These are phyloP conservation scores for Tilletiaria anomala DNA, from an alignment of 1,284 basidiomycete species.

Conservation along the genomic window DNA sequence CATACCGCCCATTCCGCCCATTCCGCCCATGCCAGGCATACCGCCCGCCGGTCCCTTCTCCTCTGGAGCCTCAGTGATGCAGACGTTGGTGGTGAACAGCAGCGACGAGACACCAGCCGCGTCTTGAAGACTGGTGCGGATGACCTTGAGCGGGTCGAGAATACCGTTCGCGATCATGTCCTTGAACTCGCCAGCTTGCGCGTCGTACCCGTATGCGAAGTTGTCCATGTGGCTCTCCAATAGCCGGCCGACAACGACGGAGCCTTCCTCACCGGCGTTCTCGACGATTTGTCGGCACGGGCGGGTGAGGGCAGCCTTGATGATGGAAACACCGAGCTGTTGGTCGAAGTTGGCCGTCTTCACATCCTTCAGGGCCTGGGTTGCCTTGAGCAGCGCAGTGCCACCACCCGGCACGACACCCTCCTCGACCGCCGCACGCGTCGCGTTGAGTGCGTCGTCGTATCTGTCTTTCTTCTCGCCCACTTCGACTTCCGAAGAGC, in stretches of 20 bases:
- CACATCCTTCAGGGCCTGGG: constrained; percentile 62
- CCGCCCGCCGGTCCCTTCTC: constrained; percentile 53
- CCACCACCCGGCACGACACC: constrained; percentile 86
- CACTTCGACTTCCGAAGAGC: constrained; percentile 85
- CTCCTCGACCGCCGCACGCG: constrained; percentile 92
- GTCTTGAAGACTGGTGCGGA: constrained; percentile 31
- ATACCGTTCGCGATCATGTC: constrained; percentile 92
- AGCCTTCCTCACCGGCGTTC: constrained; percentile 89
- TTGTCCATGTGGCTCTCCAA: constrained; percentile 32
- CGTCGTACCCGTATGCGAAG: constrained; percentile 61
- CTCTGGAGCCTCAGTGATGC: constrained; percentile 79
- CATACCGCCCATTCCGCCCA: constrained; percentile 41
- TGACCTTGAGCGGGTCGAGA: constrained; percentile 48
- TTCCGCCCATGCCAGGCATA: constrained; percentile 40
- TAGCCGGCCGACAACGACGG: constrained; percentile 69
- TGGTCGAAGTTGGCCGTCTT: constrained; percentile 89
- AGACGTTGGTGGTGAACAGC: constrained; percentile 82
- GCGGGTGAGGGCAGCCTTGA: constrained; percentile 68
- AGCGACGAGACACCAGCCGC: constrained; percentile 56
- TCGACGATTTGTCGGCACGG: constrained; percentile 69
- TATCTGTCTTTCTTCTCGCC: constrained; percentile 99
- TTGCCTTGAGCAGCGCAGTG: constrained; percentile 78
- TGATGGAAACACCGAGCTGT: constrained; percentile 85
- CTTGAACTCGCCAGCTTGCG: constrained; percentile 73
- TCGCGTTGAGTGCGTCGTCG: constrained; percentile 93